phyloP scores from a whole-genome alignment of 352 stramenopile species.

The Globisporangium recalcitrans region DNA sequence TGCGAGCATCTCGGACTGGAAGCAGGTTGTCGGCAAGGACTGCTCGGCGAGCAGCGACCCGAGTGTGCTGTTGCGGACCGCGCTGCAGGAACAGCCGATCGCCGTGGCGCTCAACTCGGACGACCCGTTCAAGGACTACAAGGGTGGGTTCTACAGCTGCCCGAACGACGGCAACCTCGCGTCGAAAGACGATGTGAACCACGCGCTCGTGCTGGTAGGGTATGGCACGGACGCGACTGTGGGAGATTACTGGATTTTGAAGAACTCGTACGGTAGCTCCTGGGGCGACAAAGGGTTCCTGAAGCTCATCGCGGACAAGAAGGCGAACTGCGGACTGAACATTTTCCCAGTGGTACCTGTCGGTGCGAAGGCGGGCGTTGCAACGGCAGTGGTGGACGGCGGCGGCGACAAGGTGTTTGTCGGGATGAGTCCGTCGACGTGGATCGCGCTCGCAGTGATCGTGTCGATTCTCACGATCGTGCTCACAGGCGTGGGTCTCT shows the following conservation, averaged over 20 bases:
- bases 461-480: constrained; percentile 49
- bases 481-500: constrained; percentile 41
- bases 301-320: constrained; percentile 57
- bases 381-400: constrained; percentile 44
- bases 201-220: constrained; percentile 68
- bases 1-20: constrained; percentile 66
- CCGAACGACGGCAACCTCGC: constrained; percentile 54
- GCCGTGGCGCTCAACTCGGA: constrained; percentile 74
- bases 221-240: constrained; percentile 53
- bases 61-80: constrained; percentile 43
- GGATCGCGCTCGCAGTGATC: constrained; percentile 53
- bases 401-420: constrained; percentile 61
- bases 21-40: constrained; percentile 54
- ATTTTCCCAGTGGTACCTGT: constrained; percentile 71
- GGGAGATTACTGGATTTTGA: constrained; percentile 79
- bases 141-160: constrained; percentile 61
- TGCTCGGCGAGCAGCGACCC: constrained; percentile 49
- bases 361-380: constrained; percentile 40
- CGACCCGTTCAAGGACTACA: constrained; percentile 67
- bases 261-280: constrained; percentile 72
- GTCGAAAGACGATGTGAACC: constrained; percentile 70
- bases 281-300: constrained; percentile 70
- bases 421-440: constrained; percentile 40
- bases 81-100: constrained; percentile 60
- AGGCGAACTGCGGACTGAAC: constrained; percentile 74